Evolutionary conservation across 148 eudicot species (phyloP).

Genomic region (Rhododendron ferrugineum): DNA sequence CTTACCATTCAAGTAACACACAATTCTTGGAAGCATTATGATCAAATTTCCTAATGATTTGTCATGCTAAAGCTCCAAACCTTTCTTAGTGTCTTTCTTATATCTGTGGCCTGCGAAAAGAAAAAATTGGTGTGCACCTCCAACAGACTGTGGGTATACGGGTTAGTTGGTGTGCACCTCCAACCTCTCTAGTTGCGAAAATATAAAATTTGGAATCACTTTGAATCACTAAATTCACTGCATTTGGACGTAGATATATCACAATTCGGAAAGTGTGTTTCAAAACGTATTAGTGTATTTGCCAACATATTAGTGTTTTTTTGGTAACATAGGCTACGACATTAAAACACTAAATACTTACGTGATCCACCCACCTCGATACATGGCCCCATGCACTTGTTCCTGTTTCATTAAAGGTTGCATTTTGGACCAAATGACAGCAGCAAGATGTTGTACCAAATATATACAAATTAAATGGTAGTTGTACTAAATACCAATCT

Average conservation of each 20-base stretch:
- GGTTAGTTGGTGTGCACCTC: no score
- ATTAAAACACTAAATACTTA: neutral
- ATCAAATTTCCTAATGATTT: neutral
- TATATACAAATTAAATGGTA: neutral
- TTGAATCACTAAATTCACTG: no score
- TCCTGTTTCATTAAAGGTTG: neutral
- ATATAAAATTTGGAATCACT: no score
- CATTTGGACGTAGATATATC: no score
- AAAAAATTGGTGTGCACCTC: no score
- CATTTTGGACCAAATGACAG: neutral
- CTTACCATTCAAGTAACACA: no score
- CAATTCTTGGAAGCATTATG: no score
- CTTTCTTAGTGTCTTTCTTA: neutral
- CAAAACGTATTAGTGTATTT: no score
- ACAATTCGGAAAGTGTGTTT: neutral
- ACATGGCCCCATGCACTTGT: neutral
- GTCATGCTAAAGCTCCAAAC: neutral
- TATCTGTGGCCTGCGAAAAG: no score
- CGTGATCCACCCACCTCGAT: neutral
- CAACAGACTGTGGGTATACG: no score
- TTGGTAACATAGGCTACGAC: neutral
- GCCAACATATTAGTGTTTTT: neutral
- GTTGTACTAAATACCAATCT: neutral
- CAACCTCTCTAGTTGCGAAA: no score
- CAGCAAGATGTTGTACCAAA: neutral